phyloP scores from a whole-genome alignment of 2,329 filamentous ascomycete species.

The Ascochyta rabiei region DNA sequence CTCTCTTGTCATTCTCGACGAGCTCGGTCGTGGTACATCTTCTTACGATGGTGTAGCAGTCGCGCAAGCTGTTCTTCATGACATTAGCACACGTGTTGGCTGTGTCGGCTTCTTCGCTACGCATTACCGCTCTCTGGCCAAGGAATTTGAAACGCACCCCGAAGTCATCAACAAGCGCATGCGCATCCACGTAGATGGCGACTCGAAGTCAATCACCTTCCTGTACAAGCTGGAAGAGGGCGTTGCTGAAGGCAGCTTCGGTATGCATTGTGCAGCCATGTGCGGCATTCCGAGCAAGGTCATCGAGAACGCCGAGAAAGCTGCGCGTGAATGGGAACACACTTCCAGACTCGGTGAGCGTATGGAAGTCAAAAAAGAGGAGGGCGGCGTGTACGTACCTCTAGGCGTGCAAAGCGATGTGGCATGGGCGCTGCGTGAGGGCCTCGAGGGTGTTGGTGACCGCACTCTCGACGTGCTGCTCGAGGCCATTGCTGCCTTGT shows the following conservation, averaged over 20 bases:
- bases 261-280: constrained; percentile 99
- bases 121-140: constrained; percentile 92
- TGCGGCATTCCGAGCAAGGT: constrained; percentile 87
- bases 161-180: constrained; percentile 87
- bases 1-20: constrained; percentile 94
- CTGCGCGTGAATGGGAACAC: constrained; percentile 92
- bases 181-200: constrained; percentile 92
- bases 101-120: constrained; percentile 97
- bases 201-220: constrained; percentile 87
- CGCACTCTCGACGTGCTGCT: constrained; percentile 62
- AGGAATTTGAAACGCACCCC: constrained; percentile 87
- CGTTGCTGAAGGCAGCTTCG: constrained; percentile 94
- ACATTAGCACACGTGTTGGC: constrained; percentile 90
- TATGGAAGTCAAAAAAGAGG: constrained; percentile 72
- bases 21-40: constrained; percentile 91
- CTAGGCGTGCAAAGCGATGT: constrained; percentile 89
- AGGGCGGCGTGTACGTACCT: constrained; percentile 79
- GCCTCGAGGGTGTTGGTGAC: constrained; percentile 52
- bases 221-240: constrained; percentile 92
- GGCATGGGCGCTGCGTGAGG: constrained; percentile 72
- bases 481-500: constrained; percentile 63
- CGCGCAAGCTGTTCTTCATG: constrained; percentile 95
- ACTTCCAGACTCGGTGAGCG: constrained; percentile 89
- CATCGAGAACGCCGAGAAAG: constrained; percentile 84
- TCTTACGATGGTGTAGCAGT: constrained; percentile 97